phyloP scores from a whole-genome alignment of 2,329 filamentous ascomycete species.

The Pseudogymnoascus sp. region DNA sequence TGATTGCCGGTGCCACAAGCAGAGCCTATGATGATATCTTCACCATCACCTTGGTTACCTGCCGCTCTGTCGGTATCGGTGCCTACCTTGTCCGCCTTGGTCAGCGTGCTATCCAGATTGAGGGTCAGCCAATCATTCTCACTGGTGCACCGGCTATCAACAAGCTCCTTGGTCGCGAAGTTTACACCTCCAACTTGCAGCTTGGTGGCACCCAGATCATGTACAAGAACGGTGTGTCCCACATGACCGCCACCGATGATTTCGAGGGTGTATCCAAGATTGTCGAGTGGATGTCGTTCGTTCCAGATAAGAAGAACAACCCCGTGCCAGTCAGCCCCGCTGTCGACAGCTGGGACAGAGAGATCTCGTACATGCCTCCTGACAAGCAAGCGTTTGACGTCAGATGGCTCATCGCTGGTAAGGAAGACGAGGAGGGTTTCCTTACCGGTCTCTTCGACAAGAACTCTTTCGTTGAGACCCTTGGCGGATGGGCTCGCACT shows the following conservation, averaged over 20 bases:
- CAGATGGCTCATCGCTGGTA: constrained; percentile 84
- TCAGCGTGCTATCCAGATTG: constrained; percentile 96
- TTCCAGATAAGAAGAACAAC: constrained; percentile 89
- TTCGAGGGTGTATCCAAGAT: constrained; percentile 98
- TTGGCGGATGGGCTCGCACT: constrained; percentile 94
- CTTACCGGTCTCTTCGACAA: constrained; percentile 90
- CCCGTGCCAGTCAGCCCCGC: constrained; percentile 88
- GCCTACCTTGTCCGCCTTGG: constrained; percentile 97
- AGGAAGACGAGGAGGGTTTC: constrained; percentile 73
- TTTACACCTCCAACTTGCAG: constrained; percentile 98
- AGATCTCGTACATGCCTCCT: constrained; percentile 72
- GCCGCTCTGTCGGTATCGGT: constrained; percentile 97
- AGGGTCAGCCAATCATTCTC: constrained; percentile 97
- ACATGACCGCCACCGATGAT: constrained; percentile 96
- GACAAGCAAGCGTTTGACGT: constrained; percentile 87
- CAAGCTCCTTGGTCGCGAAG: constrained; percentile 94
- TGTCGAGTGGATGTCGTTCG: constrained; percentile 94
- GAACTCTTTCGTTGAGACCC: constrained; percentile 91
- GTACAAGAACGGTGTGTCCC: constrained; percentile 99
- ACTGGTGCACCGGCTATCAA: constrained; percentile 96
- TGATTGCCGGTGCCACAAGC: constrained; percentile 96
- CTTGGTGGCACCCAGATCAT: constrained; percentile 99
- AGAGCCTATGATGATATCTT: constrained; percentile 98
- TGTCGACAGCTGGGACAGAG: constrained; percentile 84
- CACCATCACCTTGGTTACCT: constrained; percentile 94